Base-by-base conservation (phyloP, 495 filamentous ascomycete genomes). In the Penicillium fimorum region DNA sequence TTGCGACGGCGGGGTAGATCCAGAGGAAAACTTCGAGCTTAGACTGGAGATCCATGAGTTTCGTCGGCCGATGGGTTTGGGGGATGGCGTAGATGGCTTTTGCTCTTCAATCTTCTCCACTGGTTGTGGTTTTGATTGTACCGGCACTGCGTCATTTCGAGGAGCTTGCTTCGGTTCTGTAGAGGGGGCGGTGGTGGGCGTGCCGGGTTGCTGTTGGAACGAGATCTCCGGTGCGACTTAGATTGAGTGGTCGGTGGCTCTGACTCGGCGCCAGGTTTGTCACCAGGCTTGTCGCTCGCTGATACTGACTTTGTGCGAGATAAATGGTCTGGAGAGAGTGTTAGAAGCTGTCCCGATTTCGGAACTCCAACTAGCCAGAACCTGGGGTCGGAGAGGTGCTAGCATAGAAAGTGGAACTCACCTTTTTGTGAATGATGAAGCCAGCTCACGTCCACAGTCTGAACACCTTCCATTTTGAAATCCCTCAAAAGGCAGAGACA, bases 21-120 rank as follows among this genome's bases (percentile, higher is more conserved):
- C 87, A 11, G 82, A 82, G 8, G 90, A 91, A 73, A 98, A 96
- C 65, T 94, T 97, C 55, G 91, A 95, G 59, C 91, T 96, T 50
- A 97, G 79, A 58, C 82, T 95, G 30, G 89, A 90, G 55, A 98
- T 88, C 93, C 93, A 98, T 20, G 92, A 96, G 40, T 83, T 87
- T 55, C 87, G 78, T 53, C 91, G 78, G 50, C 79, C 66, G 35
- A 71, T 62, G 1, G 71, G 67, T 53, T 77, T 82, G 2, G 77
- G 64, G 3, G 70, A 58, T 13, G 70, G 37, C 13, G 61, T 60
- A 3, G 67, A 55, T 12, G 49, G 48, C 53, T 64, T 73, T 41
- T 43, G 51, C n/a, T 70, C 66, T 22, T 54, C 58, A 12, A 37
- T 25, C 24, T 65, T 65, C 13, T 68, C 67, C 18, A 51, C 47